phyloP scores from a whole-genome alignment of 192 early-diverging fungal genomes.

The Umbelopsis isabellina region DNA sequence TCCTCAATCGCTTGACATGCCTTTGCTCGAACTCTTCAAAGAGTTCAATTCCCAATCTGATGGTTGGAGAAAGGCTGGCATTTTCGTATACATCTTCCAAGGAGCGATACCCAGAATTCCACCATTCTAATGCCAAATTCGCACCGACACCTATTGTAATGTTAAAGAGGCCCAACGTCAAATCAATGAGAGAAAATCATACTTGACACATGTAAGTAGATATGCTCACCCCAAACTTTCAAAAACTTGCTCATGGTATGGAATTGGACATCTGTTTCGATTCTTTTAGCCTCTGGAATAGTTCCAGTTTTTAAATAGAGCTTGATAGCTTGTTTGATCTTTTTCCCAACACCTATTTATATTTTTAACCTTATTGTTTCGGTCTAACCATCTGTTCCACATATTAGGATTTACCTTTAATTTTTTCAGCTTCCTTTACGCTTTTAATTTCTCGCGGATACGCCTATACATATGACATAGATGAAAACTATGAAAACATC shows the following conservation, averaged over 20 bases:
- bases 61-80: slow-evolving; percentile 19
- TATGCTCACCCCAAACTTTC: slow-evolving; percentile 27
- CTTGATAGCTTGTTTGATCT: slow-evolving; percentile 27
- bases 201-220: no score
- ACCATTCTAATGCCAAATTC: slow-evolving; percentile 32
- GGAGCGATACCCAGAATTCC: slow-evolving; percentile 31
- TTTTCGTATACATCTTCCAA: slow-evolving; percentile 31
- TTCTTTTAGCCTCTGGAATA: slow-evolving; percentile 32
- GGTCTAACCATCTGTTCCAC: no score
- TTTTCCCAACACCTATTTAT: slow-evolving; percentile 31
- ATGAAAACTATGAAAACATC: neutral
- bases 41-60: slow-evolving; percentile 33
- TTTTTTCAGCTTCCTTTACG: slow-evolving; percentile 32
- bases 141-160: slow-evolving; percentile 24
- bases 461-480: neutral
- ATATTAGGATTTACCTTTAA: neutral
- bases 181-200: no score
- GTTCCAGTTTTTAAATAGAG: slow-evolving; percentile 26
- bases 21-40: slow-evolving; percentile 33
- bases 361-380: no score
- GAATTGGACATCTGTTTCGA: slow-evolving; percentile 21
- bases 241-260: slow-evolving; percentile 25
- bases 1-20: neutral
- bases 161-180: neutral
- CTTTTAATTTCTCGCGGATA: slow-evolving; percentile 37